phyloP scores from a whole-genome alignment of 768 basidiomycete species.

The Suillus cothurnatus region DNA sequence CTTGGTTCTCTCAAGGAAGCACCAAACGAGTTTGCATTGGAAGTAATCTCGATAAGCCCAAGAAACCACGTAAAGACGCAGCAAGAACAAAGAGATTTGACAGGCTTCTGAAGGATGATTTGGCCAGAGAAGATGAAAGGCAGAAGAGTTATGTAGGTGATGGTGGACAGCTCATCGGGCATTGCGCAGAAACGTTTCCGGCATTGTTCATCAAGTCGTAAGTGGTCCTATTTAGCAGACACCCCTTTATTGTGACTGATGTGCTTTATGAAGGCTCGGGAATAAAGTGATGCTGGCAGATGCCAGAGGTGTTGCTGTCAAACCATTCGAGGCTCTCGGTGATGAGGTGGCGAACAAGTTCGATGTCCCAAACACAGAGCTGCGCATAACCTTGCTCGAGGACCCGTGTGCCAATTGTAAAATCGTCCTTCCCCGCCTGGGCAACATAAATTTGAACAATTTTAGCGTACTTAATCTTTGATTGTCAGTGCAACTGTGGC shows the following conservation, averaged over 20 bases:
- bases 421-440: too few species aligned
- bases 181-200: constrained; percentile 5
- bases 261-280: background rate
- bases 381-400: too few species aligned
- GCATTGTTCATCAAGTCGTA: background rate
- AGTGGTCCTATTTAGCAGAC: background rate
- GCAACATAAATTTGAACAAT: too few species aligned
- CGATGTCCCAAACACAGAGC: background rate
- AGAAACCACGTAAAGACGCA: background rate
- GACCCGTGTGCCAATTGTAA: too few species aligned
- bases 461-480: too few species aligned
- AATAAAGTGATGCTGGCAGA: background rate
- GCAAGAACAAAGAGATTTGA: background rate
- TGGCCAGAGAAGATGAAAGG: too few species aligned
- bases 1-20: constrained; percentile 1
- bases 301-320: background rate
- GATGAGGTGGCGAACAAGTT: background rate
- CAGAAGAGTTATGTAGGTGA: too few species aligned
- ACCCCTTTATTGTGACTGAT: background rate
- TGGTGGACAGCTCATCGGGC: background rate
- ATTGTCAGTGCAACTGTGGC: too few species aligned
- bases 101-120: too few species aligned
- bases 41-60: too few species aligned
- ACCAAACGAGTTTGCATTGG: too few species aligned
- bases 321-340: background rate